Evolutionary conservation across 169 alveolate species (phyloP), one percentile per base, ranked within the genome.

Genomic region (Plasmodium gonderi): DNA sequence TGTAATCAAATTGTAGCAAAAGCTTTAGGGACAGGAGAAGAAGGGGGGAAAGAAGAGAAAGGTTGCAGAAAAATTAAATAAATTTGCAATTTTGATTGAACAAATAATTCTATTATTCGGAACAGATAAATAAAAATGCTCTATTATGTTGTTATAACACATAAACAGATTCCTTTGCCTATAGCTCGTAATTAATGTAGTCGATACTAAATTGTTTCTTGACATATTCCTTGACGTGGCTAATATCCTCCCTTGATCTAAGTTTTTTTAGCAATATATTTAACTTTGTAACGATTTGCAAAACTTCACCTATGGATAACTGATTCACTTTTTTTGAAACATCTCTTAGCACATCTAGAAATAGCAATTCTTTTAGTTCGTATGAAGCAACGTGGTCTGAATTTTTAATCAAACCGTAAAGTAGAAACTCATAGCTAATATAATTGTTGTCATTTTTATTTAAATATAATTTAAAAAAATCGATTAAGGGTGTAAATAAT

Each of bases 171-270:
- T 4, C 69, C 23, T 8, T 14, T 23, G 20, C 9, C 54, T 82
- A 82, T 20, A 82, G 23, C 54, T 82, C 92, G 29, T 82, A 5
- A 49, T 82, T 82, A 2, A 51, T 44, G 42, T 82, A 82, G 42
- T 82, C 92, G 8, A 82, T 1, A 17, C 60, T 49, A 54, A 82
- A 69, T 2, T 82, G 49, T 5, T 38, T 51, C 36, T 49, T 67
- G 26, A 68, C 65, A 54, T 69, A 82, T 4, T 82, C 81, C 77
- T 68, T 72, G 1, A 82, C 81, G 60, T 69, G 92, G 9, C 11
- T 26, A 14, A 82, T 82, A 31, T 69, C 92, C 26, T 82, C 92
- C 54, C 92, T 82, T 33, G 92, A 82, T 38, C 92, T 82, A 26
- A 82, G 80, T 82, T 82, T 82, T 75, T 82, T 82, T 11, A 82